These are phyloP conservation scores for Desmodesmus armatus DNA, from an alignment of 139 green algal species.

Conservation along the genomic window DNA sequence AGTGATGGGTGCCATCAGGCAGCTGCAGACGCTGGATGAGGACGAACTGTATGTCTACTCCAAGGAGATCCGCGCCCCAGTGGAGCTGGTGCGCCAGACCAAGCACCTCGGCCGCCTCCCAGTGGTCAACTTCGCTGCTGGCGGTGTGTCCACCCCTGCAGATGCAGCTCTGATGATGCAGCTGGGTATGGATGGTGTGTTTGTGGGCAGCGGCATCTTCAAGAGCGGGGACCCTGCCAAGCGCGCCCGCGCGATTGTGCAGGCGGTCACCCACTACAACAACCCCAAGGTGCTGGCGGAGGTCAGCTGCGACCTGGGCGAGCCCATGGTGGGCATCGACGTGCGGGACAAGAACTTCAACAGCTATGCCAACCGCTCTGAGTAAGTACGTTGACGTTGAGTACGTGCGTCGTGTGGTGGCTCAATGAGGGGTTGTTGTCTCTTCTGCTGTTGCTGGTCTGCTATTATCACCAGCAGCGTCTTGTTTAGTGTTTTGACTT, in stretches of 20 bases:
- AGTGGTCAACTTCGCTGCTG: slow-evolving; percentile 99
- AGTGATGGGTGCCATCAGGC: slow-evolving; percentile 95
- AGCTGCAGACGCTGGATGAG: slow-evolving; percentile 98
- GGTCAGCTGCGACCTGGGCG: slow-evolving; percentile 90
- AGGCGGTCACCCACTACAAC: slow-evolving; percentile 99
- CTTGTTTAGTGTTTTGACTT: no score
- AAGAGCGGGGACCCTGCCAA: slow-evolving; percentile 96
- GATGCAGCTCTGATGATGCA: slow-evolving; percentile 99
- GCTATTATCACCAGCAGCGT: no score
- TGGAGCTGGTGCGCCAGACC: slow-evolving; percentile 95
- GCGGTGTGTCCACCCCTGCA: slow-evolving; percentile 97
- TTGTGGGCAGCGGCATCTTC: slow-evolving; percentile 99
- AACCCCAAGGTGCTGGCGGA: slow-evolving; percentile 95
- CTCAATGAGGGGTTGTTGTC: no score
- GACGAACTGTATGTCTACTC: slow-evolving; percentile 99
- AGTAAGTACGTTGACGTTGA: no score
- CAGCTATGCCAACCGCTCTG: slow-evolving; percentile 85
- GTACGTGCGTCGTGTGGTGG: no score
- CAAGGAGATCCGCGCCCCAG: slow-evolving; percentile 96
- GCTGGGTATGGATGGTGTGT: slow-evolving; percentile 98
- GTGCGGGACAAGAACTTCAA: slow-evolving; percentile 86
- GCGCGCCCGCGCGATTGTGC: slow-evolving; percentile 95
- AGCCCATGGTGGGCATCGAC: slow-evolving; percentile 99
- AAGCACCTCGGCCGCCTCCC: slow-evolving; percentile 93
- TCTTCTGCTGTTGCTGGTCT: no score